Conservation (phyloP, 202 grass and related monocot genomes). For the Setaria italica region DNA sequence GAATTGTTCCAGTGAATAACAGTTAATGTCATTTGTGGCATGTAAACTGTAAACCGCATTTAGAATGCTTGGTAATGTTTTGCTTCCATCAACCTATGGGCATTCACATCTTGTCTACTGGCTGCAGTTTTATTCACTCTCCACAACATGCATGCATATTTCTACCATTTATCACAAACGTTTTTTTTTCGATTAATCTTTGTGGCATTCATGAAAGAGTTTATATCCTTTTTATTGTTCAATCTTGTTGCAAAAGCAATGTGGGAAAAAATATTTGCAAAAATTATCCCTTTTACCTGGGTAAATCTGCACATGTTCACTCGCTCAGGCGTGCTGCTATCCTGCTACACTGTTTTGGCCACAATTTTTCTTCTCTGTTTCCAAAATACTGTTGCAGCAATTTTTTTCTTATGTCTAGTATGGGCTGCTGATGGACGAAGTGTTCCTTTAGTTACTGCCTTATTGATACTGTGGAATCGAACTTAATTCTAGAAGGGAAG, state of each 20-base stretch:
- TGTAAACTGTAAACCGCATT: conserved; percentile 39
- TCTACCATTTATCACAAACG: not conserved
- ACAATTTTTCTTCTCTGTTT: not conserved
- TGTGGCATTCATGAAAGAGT: not conserved
- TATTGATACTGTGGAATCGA: not conserved
- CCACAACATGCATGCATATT: not conserved
- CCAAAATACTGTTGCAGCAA: not conserved
- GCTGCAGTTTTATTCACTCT: not conserved
- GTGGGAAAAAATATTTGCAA: not conserved
- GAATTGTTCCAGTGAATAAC: conserved; percentile 15
- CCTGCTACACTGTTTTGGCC: not conserved
- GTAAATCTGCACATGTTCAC: not conserved
- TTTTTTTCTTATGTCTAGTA: not conserved
- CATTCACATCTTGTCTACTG: conserved; percentile 1
- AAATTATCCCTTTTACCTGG: not conserved
- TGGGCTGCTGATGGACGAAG: not conserved
- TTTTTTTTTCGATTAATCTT: conserved; percentile 1
- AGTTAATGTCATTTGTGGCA: not conserved
- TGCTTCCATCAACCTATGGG: not conserved
- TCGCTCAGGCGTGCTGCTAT: not conserved
- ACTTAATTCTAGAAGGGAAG: not conserved
- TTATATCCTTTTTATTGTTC: not conserved
- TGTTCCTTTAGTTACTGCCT: not conserved
- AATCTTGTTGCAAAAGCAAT: not conserved
- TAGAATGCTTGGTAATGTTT: conserved; percentile 8